These are phyloP conservation scores for Ceratocystis destructans DNA, from an alignment of 2,329 filamentous ascomycete genomes.

Conservation along the genomic window DNA sequence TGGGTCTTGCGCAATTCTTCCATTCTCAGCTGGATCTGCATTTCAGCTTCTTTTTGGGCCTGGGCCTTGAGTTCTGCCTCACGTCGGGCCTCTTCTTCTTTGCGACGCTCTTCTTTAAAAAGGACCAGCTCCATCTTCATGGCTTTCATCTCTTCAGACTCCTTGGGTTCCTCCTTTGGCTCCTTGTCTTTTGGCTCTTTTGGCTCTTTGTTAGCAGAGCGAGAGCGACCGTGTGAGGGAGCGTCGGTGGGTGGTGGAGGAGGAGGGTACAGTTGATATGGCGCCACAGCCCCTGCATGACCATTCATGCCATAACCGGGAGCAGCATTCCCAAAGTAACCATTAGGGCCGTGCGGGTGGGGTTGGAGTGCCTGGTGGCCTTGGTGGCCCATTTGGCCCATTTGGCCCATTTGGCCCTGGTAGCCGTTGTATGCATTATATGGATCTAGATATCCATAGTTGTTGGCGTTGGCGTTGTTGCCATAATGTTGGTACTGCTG, in stretches of 20 bases:
- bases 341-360: constrained; percentile 17
- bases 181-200: constrained; percentile 24
- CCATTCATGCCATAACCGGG: constrained; percentile 19
- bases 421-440: background rate
- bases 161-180: constrained; percentile 27
- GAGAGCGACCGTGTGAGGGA: constrained; percentile 29
- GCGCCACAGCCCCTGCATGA: constrained; percentile 11
- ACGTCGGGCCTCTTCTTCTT: constrained; percentile 33
- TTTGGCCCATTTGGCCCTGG: constrained; percentile 7
- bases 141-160: constrained; percentile 38
- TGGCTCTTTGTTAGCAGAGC: constrained; percentile 21
- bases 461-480: constrained; percentile 15
- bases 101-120: constrained; percentile 35
- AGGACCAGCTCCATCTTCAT: constrained; percentile 45
- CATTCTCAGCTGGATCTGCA: constrained; percentile 30
- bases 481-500: constrained; percentile 7
- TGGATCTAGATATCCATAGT: constrained; percentile 21
- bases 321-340: constrained; percentile 26
- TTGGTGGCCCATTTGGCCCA: constrained; percentile 9
- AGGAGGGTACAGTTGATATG: constrained; percentile 24
- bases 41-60: constrained; percentile 35
- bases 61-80: constrained; percentile 33
- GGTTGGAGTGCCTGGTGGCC: constrained; percentile 2
- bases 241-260: constrained; percentile 33
- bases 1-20: constrained; percentile 31